Base-by-base conservation (phyloP, 257 asterid genomes). In the Coffea canephora region DNA sequence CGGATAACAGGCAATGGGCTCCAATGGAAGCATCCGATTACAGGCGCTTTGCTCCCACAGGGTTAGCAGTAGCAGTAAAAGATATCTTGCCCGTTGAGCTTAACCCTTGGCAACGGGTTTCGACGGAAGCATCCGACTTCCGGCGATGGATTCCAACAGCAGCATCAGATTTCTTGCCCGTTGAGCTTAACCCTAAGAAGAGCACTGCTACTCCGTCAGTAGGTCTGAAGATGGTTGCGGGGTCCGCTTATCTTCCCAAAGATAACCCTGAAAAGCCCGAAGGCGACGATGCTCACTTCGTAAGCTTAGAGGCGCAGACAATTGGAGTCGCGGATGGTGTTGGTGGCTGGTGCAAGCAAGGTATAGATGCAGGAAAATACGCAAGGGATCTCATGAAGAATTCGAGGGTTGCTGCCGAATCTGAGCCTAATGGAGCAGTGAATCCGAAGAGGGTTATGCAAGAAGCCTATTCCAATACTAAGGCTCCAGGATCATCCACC, bases 201-300 rank as follows among this genome's bases (percentile, higher is more conserved):
- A 48, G 52, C 13, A 39, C 2, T 4, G 43, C 50, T 46, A 46
- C 50, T 46, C 50, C 50, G 6, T 46, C 50, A 9, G 50, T 46
- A 50, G 27, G 8, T 39, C 12, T 66, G 16, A 27, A 65, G 70
- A 66, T 66, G 71, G 71, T 39, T 36, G 55, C 73, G 0, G 80
- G 79, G 14, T 76, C 72, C 3, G 31, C 16, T 31, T 76, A 69
- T 57, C 77, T 76, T 6, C 78, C 81, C 11, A 78, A 81, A 46
- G 73, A 74, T 5, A 71, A 74, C 45, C 25, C 46, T 18, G 23
- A n/a, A 34, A 76, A 62, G 1, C 69, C 78, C 23, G n/a, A 39
- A 0, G 84, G 84, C 34, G 81, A 81, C 27, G 84, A 81, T 27
- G 84, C 84, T 62, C 61, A 76, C 39, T 76, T 81, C 27, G 77